Conservation (phyloP, 2,329 filamentous ascomycete genomes). For the Fusarium sp. region DNA sequence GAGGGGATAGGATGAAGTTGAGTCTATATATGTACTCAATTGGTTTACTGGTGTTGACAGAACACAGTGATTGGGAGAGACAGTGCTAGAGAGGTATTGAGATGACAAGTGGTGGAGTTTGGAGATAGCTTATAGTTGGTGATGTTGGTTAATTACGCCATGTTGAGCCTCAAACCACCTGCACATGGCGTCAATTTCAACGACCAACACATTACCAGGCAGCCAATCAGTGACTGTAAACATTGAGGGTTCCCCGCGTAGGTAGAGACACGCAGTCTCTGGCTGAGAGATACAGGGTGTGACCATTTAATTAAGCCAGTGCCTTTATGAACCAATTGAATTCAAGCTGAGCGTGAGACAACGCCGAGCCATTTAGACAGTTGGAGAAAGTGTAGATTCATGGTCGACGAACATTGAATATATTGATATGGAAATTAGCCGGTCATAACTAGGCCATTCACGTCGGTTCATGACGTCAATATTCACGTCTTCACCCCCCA, state of each 20-base stretch:
- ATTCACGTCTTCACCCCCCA: neutral
- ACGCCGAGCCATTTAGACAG: neutral
- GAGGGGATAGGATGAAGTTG: neutral
- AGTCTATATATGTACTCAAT: neutral
- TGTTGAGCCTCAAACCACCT: conserved; percentile 29
- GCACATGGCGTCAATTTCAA: conserved; percentile 11
- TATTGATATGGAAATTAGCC: conserved; percentile 1
- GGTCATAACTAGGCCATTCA: neutral
- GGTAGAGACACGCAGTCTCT: neutral
- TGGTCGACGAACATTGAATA: neutral
- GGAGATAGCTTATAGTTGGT: neutral
- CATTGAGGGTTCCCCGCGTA: neutral
- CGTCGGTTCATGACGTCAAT: neutral
- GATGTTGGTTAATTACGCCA: conserved; percentile 13
- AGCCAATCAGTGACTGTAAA: conserved; percentile 18
- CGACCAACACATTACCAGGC: conserved; percentile 2
- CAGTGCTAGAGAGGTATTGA: neutral
- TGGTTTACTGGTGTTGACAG: neutral
- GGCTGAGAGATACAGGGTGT: neutral
- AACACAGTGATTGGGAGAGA: neutral
- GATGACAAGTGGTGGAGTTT: neutral
- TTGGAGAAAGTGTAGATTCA: neutral
- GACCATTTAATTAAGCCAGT: neutral
- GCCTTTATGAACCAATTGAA: neutral
- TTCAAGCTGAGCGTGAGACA: neutral